These are phyloP conservation scores for Pseudonitzschia multistriata DNA, from an alignment of 108 stramenopile genomes.

Conservation along the genomic window DNA sequence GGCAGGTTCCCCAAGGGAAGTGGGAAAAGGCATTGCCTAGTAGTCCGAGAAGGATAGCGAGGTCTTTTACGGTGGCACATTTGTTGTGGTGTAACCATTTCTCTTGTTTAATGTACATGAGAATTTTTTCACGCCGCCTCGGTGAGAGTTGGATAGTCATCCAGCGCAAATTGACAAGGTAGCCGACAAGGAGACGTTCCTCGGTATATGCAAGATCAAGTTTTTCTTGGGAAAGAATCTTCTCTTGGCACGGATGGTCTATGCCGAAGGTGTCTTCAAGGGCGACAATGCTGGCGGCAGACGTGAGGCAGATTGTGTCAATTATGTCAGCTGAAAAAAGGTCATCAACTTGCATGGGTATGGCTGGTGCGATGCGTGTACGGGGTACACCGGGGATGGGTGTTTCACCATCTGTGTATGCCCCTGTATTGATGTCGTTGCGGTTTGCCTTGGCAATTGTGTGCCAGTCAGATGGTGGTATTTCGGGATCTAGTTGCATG, in stretches of 20 bases:
- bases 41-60: no score
- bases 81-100: no score
- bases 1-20: no score
- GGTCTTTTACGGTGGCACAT: no score
- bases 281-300: slow-evolving; percentile 13
- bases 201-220: not conserved
- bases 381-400: not conserved
- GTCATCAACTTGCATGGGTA: slow-evolving; percentile 18
- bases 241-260: not conserved
- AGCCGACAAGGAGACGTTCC: not conserved
- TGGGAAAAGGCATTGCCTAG: no score
- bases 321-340: slow-evolving; percentile 1
- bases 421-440: slow-evolving; percentile 10
- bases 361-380: not conserved
- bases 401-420: not conserved
- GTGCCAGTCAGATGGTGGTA: not conserved
- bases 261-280: slow-evolving; percentile 4
- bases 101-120: no score
- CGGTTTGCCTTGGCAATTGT: not conserved
- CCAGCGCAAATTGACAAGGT: no score
- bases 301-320: not conserved
- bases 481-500: not conserved
- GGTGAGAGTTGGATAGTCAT: no score
- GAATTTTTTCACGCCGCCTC: no score
- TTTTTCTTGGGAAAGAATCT: slow-evolving; percentile 1